phyloP scores from a whole-genome alignment of 768 basidiomycete genomes.

The Sistotremastrum niveocremeum region DNA sequence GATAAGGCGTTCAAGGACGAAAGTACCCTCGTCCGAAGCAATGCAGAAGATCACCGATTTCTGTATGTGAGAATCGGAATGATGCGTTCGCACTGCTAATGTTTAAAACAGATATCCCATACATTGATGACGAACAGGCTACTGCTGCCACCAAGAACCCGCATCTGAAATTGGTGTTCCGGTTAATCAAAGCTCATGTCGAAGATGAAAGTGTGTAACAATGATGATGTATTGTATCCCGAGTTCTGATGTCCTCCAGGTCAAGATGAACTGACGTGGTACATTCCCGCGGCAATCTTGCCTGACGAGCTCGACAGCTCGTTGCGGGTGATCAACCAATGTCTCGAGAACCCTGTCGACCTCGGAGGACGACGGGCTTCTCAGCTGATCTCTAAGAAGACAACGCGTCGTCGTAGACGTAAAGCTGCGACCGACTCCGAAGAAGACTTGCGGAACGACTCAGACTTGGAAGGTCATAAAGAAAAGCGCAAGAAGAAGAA shows the following conservation, averaged over 20 bases:
- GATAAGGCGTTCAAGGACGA: slow-evolving; percentile 13
- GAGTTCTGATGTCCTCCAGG: slow-evolving; percentile 22
- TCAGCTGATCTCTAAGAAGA: slow-evolving; percentile 56
- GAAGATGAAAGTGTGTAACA: slow-evolving; percentile 43
- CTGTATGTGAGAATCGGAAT: slow-evolving; percentile 30
- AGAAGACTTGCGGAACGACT: slow-evolving; percentile 22
- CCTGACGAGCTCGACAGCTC: slow-evolving; percentile 57
- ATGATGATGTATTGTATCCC: not conserved
- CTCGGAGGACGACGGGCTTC: slow-evolving; percentile 64
- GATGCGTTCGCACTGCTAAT: not conserved
- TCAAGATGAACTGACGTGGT: slow-evolving; percentile 71
- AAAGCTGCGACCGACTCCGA: slow-evolving; percentile 33
- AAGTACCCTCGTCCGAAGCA: slow-evolving; percentile 54
- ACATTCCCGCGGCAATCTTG: slow-evolving; percentile 56
- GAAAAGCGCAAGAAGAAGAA: slow-evolving; percentile 33
- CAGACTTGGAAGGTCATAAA: slow-evolving; percentile 20
- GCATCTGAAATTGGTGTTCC: slow-evolving; percentile 74
- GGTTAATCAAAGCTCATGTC: slow-evolving; percentile 58
- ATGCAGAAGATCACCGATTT: slow-evolving; percentile 59
- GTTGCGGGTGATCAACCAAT: slow-evolving; percentile 70
- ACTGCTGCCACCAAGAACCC: slow-evolving; percentile 66
- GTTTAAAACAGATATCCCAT: slow-evolving; percentile 53
- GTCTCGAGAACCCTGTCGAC: slow-evolving; percentile 68
- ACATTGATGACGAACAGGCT: slow-evolving; percentile 59
- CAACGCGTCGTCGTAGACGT: slow-evolving; percentile 34